Base-by-base conservation (phyloP, 768 basidiomycete genomes). In the Cubamyces lactineus region DNA sequence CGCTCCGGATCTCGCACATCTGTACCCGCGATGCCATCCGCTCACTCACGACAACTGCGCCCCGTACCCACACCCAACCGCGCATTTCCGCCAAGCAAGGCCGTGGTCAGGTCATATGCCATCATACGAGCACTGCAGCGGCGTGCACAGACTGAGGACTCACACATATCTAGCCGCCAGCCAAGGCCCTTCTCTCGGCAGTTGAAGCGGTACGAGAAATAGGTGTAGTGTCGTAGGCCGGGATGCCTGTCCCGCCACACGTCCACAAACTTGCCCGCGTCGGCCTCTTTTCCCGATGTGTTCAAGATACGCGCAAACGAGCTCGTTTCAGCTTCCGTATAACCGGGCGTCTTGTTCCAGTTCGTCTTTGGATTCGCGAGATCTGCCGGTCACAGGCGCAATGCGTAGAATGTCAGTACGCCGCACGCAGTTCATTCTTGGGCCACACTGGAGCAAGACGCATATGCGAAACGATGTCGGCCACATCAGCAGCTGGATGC, bases 81-180 rank as follows among this genome's bases (percentile, higher is more conserved):
- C 48, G 23, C 48, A 49, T 34, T 34, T 34, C 1, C 34, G 34
- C 34, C 34, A 34, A 34, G 34, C 34, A 34, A 34, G 34, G 34
- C 34, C 5, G 34, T 34, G 34, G 34, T 34, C 34, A 34, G 34
- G 34, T 34, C 34, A 34, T 34, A 26, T 7, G 45, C 43, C 5
- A 56, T 24, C 24, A 50, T 30, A 17, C 50, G 42, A 46, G 54
- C 39, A 54, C 19, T 21, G 48, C 48, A 40, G 19, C 28, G 52
- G 19, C 21, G 53, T 17, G 42, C 51, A 26, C 43, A 34, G 41
- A 49, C 11, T 21, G 28, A 24, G 41, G 68, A 67, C 74, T 75
- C 78, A 93, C 92, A 92, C 79, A 87, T 88, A 71, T 96, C 94
- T 26, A 96, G 75, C 66, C 94, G 81, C 94, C 94, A 96, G 1